These are phyloP conservation scores for Colletotrichum godetiae DNA, from an alignment of 2,329 filamentous ascomycete genomes.

Conservation along the genomic window DNA sequence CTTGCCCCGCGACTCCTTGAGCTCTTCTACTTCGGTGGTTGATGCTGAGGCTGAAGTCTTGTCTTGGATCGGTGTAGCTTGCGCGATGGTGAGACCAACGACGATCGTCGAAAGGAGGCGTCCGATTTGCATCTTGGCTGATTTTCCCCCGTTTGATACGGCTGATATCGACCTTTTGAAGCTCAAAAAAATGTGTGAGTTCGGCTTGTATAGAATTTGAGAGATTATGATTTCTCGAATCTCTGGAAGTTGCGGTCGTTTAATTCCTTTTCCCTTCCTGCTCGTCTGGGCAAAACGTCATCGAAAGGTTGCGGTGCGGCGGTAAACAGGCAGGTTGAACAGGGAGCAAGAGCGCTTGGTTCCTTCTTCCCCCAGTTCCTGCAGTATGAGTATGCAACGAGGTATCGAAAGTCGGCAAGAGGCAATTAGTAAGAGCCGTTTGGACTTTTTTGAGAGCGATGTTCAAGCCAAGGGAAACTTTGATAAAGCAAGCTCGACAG, in stretches of 20 bases:
- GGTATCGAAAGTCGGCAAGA: neutral
- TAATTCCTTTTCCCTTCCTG: neutral
- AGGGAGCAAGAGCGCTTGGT: neutral
- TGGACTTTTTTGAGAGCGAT: too few relatives aligned
- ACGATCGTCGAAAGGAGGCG: slow-evolving; percentile 14
- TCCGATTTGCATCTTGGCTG: slow-evolving; percentile 20
- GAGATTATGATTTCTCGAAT: neutral
- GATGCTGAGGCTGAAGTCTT: neutral
- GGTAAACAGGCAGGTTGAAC: neutral
- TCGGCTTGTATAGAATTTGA: neutral
- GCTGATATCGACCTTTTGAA: neutral
- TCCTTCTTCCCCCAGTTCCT: slow-evolving; percentile 10
- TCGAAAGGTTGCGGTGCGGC: neutral
- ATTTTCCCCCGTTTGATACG: neutral
- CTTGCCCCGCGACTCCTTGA: neutral
- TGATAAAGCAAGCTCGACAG: neutral
- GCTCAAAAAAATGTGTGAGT: neutral
- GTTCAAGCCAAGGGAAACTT: neutral
- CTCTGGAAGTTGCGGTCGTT: neutral
- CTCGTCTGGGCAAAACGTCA: slow-evolving; percentile 27
- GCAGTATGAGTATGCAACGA: neutral
- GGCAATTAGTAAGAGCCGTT: too few relatives aligned
- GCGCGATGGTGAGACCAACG: slow-evolving; percentile 14
- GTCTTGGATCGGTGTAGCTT: slow-evolving; percentile 22
- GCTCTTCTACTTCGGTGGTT: neutral